A percentile compares a stretch with the other conserved stretches of the same genome.
phyloP scores from a whole-genome alignment of 352 stramenopile species.

The Phytophthora ramorum region DNA sequence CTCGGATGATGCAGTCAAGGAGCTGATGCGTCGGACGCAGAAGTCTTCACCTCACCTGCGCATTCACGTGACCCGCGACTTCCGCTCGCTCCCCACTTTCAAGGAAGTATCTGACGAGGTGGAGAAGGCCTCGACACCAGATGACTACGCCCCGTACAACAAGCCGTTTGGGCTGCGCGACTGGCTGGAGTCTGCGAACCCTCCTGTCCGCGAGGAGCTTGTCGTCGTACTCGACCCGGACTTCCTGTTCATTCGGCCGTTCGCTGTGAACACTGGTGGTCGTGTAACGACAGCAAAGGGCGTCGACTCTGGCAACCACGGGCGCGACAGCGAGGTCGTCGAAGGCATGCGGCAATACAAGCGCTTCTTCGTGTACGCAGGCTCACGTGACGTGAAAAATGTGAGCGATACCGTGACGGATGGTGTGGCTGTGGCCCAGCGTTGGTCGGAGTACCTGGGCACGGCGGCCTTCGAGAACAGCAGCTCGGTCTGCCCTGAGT shows the following conservation, averaged over 20 bases:
- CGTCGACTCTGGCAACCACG: slow-evolving; percentile 69
- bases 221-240: slow-evolving; percentile 77
- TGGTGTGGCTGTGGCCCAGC: slow-evolving; percentile 67
- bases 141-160: slow-evolving; percentile 69
- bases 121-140: slow-evolving; percentile 35
- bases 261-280: slow-evolving; percentile 64
- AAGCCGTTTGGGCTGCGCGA: slow-evolving; percentile 78
- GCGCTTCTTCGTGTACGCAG: slow-evolving; percentile 82
- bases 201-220: slow-evolving; percentile 54
- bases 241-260: slow-evolving; percentile 76
- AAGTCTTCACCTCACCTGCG: slow-evolving; percentile 52
- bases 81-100: slow-evolving; percentile 41
- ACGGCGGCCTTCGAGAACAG: slow-evolving; percentile 53
- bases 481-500: slow-evolving; percentile 61
- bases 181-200: slow-evolving; percentile 73
- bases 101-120: slow-evolving; percentile 29
- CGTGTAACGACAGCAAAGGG: slow-evolving; percentile 60
- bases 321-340: slow-evolving; percentile 66
- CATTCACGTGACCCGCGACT: slow-evolving; percentile 67
- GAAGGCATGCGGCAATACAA: slow-evolving; percentile 85
- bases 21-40: slow-evolving; percentile 42
- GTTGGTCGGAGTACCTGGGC: slow-evolving; percentile 46
- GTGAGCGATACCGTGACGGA: slow-evolving; percentile 53
- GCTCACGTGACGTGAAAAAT: slow-evolving; percentile 35
- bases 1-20: slow-evolving; percentile 45